Conservation (phyloP, 176 grass and related monocot species). For the Musa beccarii region DNA sequence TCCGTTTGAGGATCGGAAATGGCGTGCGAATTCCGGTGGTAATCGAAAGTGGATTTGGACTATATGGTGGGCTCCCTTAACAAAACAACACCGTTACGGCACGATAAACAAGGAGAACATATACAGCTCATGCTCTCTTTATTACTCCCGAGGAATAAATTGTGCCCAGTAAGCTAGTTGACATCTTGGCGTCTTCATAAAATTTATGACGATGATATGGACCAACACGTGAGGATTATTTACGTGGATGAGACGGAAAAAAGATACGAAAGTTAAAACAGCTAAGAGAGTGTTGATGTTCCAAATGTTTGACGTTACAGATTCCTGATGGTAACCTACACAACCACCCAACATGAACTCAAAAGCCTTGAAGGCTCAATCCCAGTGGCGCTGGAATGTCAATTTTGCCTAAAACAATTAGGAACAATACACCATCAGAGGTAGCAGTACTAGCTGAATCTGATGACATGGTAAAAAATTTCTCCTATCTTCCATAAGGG, state of each 20-base stretch:
- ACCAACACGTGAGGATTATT: too few relatives aligned
- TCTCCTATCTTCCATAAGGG: slow-evolving; percentile 49
- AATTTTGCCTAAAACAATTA: neutral
- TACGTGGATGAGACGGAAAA: too few relatives aligned
- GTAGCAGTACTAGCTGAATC: neutral
- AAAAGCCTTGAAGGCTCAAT: neutral
- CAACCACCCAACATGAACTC: neutral
- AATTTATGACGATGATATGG: too few relatives aligned
- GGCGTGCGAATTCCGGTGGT: too few relatives aligned
- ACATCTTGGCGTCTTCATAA: too few relatives aligned
- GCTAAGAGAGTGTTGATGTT: neutral
- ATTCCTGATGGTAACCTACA: neutral
- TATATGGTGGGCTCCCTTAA: too few relatives aligned
- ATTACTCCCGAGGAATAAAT: too few relatives aligned
- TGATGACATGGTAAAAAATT: neutral
- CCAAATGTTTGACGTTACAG: neutral
- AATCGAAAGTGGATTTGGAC: neutral
- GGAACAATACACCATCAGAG: neutral
- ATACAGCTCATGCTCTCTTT: too few relatives aligned
- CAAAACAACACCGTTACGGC: too few relatives aligned
- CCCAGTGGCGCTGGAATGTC: neutral
- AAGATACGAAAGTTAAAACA: neutral
- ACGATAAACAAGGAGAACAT: too few relatives aligned
- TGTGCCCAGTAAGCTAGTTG: too few relatives aligned
- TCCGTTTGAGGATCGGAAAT: too few relatives aligned